phyloP scores from a whole-genome alignment of 2,329 filamentous ascomycete species.

The Acrocalymma vagum region DNA sequence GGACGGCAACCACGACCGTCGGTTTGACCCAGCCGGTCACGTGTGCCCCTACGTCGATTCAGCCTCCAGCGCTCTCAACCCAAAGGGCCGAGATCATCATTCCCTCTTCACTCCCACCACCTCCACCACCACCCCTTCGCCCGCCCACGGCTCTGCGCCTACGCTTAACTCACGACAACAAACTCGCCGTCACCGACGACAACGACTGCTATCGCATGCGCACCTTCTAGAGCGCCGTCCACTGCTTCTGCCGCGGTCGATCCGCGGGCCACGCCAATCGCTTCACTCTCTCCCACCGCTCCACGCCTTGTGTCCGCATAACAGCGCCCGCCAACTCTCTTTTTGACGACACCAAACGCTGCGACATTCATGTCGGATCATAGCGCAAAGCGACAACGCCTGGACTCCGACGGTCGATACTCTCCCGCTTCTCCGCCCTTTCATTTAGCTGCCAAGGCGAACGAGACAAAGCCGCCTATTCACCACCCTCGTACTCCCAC shows the following conservation, averaged over 20 bases:
- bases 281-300: slow-evolving; percentile 22
- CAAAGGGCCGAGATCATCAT: slow-evolving; percentile 17
- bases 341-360: slow-evolving; percentile 9
- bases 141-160: slow-evolving; percentile 12
- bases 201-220: slow-evolving; percentile 36
- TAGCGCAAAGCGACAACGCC: slow-evolving; percentile 49
- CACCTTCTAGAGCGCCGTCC: slow-evolving; percentile 32
- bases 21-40: slow-evolving; percentile 12
- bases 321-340: slow-evolving; percentile 15
- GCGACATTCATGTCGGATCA: slow-evolving; percentile 45
- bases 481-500: slow-evolving; percentile 57
- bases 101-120: slow-evolving; percentile 17
- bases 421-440: slow-evolving; percentile 55
- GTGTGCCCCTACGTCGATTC: slow-evolving; percentile 16
- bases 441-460: slow-evolving; percentile 48
- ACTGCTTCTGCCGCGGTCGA: slow-evolving; percentile 37
- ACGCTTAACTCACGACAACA: slow-evolving; percentile 7
- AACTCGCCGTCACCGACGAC: slow-evolving; percentile 7
- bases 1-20: neutral
- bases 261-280: slow-evolving; percentile 39
- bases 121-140: slow-evolving; percentile 17
- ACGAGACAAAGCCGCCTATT: slow-evolving; percentile 51
- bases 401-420: slow-evolving; percentile 51
- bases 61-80: slow-evolving; percentile 18
- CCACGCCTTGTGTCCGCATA: slow-evolving; percentile 10